Conservation (phyloP, 2,329 filamentous ascomycete genomes). For the Parafenestella ontariensis region DNA sequence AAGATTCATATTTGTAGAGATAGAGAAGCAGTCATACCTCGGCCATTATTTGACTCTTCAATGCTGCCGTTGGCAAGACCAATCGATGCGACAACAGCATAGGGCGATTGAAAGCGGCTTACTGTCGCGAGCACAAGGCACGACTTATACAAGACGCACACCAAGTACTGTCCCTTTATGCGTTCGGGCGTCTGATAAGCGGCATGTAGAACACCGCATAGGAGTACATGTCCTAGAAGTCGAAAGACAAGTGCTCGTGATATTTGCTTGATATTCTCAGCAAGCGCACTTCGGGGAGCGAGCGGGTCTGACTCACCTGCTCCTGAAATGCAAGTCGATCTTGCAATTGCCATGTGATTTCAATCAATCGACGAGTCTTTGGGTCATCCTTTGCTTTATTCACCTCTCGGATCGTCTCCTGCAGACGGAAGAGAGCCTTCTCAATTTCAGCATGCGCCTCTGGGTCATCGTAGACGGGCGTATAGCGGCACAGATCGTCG, state of each 20-base stretch:
- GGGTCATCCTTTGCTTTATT: conserved; percentile 84
- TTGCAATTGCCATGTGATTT: conserved; percentile 85
- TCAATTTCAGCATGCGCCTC: conserved; percentile 82
- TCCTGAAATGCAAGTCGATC: conserved; percentile 78
- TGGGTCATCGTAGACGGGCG: conserved; percentile 84
- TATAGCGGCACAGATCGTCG: conserved; percentile 80
- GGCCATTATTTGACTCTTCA: conserved; percentile 76
- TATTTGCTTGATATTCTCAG: conserved; percentile 26
- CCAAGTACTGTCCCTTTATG: conserved; percentile 80
- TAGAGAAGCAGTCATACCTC: conserved; percentile 59
- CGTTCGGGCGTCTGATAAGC: conserved; percentile 77
- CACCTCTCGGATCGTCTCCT: conserved; percentile 78
- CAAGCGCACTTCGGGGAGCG: neutral
- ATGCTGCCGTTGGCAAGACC: conserved; percentile 69
- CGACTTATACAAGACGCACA: conserved; percentile 82
- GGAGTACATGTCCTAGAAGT: conserved; percentile 77
- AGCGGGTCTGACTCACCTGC: conserved; percentile 60
- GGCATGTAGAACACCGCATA: conserved; percentile 84
- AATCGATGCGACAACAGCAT: conserved; percentile 78
- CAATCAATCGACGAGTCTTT: conserved; percentile 71
- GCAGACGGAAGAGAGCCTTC: conserved; percentile 72
- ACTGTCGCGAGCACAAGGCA: conserved; percentile 78
- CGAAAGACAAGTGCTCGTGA: conserved; percentile 64
- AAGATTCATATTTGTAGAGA: neutral
- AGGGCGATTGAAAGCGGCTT: conserved; percentile 69